A percentile compares a stretch with the other conserved stretches of the same genome.
phyloP scores from a whole-genome alignment of 192 early-diverging fungal genomes.

The Endogone sp. region DNA sequence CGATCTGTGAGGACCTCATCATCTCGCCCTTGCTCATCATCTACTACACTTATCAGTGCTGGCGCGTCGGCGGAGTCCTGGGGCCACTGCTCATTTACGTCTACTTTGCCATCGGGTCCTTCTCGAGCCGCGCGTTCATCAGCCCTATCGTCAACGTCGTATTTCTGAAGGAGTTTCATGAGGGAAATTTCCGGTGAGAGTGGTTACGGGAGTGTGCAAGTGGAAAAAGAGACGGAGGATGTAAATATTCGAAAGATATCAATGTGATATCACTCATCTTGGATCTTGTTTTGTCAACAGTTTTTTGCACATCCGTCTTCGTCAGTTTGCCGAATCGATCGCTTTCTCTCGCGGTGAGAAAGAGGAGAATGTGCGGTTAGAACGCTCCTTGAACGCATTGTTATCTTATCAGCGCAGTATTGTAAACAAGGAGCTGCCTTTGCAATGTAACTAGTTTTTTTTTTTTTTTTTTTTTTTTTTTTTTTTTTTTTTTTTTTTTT shows the following conservation, averaged over 20 bases:
- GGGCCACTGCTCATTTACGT: constrained; percentile 70
- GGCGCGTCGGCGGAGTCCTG: constrained; percentile 56
- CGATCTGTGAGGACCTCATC: constrained; percentile 57
- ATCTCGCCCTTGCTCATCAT: constrained; percentile 70
- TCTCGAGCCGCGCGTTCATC: constrained; percentile 61
- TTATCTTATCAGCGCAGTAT: constrained; percentile 53
- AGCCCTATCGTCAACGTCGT: constrained; percentile 73
- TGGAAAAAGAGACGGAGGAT: neutral
- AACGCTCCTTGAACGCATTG: constrained; percentile 49
- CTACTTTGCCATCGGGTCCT: constrained; percentile 64
- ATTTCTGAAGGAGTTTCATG: constrained; percentile 68
- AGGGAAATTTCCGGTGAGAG: constrained; percentile 74
- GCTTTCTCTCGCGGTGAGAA: constrained; percentile 77
- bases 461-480: neutral
- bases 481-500: neutral
- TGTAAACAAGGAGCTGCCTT: constrained; percentile 44
- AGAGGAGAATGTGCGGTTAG: constrained; percentile 52
- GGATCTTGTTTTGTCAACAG: constrained; percentile 12
- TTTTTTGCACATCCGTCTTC: constrained; percentile 66
- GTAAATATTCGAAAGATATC: neutral
- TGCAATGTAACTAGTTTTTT: constrained; percentile 49
- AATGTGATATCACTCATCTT: neutral
- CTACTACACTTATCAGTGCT: constrained; percentile 78
- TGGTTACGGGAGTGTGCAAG: neutral
- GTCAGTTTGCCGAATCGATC: constrained; percentile 75